Conservation (phyloP, 129 eudicot species). For the Flaveria brownii region DNA sequence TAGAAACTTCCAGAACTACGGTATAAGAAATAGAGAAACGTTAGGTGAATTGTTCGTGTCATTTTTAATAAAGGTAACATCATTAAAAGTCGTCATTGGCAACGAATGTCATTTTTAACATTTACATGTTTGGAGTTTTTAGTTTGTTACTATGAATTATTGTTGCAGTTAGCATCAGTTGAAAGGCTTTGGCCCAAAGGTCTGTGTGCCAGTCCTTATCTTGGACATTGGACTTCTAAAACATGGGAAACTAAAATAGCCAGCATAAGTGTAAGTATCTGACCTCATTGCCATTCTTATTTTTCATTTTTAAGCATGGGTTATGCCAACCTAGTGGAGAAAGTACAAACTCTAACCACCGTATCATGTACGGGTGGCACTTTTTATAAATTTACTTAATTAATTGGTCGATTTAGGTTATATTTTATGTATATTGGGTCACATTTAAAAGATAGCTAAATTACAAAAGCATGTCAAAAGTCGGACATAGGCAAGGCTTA, state of each 20-base stretch:
- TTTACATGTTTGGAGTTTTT: conserved; percentile 9
- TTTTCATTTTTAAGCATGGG: not conserved
- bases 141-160: conserved; percentile 6
- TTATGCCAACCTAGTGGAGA: not conserved
- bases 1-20: conserved; percentile 52
- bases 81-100: not conserved
- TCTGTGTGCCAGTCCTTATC: conserved; percentile 78
- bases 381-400: not conserved
- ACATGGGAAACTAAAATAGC: conserved; percentile 65
- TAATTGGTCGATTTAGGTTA: not conserved
- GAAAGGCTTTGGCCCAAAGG: conserved; percentile 84
- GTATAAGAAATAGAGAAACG: conserved; percentile 64
- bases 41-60: conserved; percentile 75
- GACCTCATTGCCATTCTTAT: not conserved
- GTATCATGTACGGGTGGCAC: not conserved
- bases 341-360: not conserved
- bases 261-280: conserved; percentile 61
- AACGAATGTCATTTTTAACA: not conserved
- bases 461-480: not conserved
- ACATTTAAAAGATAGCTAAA: not conserved
- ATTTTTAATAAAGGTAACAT: conserved; percentile 67
- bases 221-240: conserved; percentile 80
- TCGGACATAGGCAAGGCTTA: not conserved
- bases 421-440: not conserved
- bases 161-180: conserved; percentile 70